phyloP scores from a whole-genome alignment of 2,329 filamentous ascomycete species.

The Hymenoscyphus salicellus region DNA sequence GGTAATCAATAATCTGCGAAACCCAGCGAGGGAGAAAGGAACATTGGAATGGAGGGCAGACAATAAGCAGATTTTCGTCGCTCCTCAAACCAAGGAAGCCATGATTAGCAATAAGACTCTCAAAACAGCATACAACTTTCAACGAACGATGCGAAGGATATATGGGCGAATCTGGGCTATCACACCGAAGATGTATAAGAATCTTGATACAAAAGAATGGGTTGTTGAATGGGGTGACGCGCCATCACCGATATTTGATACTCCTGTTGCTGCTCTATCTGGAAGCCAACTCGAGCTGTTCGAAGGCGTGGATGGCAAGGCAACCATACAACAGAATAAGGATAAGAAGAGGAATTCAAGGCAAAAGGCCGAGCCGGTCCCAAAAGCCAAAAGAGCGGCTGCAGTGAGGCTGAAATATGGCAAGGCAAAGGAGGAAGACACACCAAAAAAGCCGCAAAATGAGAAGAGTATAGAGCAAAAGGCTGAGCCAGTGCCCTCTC shows the following conservation, averaged over 20 bases:
- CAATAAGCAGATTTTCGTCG: neutral
- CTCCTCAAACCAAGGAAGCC: neutral
- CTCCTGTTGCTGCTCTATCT: neutral
- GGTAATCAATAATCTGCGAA: constrained; percentile 6
- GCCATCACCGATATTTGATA: neutral
- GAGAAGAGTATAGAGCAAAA: too few species aligned
- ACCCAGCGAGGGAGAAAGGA: constrained; percentile 6
- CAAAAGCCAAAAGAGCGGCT: neutral
- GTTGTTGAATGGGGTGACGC: constrained; percentile 46
- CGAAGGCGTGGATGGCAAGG: neutral
- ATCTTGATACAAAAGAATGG: constrained; percentile 33
- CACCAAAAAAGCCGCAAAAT: too few species aligned
- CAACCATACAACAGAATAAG: neutral
- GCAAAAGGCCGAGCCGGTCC: neutral
- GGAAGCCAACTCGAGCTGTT: neutral
- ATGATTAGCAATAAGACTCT: neutral
- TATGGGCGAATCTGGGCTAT: constrained; percentile 47
- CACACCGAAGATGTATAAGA: constrained; percentile 42
- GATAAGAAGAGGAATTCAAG: neutral
- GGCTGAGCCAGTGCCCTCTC: too few species aligned
- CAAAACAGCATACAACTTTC: constrained; percentile 5
- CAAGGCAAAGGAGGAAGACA: too few species aligned
- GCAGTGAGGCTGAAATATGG: neutral
- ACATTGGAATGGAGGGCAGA: constrained; percentile 14
- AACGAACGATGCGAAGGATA: constrained; percentile 46